Base-by-base conservation (phyloP, 176 grass and related monocot species). In the Poa annua region DNA sequence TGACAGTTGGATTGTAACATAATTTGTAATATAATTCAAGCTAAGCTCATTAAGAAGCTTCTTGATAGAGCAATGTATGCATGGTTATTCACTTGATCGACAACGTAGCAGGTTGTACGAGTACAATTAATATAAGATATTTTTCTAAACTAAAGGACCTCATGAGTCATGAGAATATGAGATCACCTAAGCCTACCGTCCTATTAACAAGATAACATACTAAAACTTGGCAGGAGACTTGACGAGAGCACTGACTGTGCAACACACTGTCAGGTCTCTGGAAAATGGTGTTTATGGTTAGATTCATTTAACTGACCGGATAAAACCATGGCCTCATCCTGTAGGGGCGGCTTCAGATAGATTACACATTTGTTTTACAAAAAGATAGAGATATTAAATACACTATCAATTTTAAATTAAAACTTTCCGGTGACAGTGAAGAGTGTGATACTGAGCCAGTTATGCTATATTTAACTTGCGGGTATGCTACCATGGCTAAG, bases 131-230 rank as follows among this genome's bases (percentile, higher is more conserved):
- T 38, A 4, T 4, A 59, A 75, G 59, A 84, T 75, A 80, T 75
- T 41, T 67, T 66, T 75, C 12, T 63, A 50, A 74, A 50, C 19
- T 63, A 76, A 76, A 53, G 6, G 14, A 35, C 53, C 13, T 76
- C 63, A 45, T 88, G 53, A 17, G 42, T 72, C 69, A 49, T 49
- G 69, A 5, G 11, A 33, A 63, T 62, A 63, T 63, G 60, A 42
- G 63, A 85, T 85, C 78, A 85, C 53, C 53, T 65, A 54, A 59
- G 72, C 78, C 83, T 55, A 73, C 72, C 34, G 19, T 81, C 69
- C 41, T 72, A 72, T 72, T 45, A 17, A 48, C 42, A 49, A 48
- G 7, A 72, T 72, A 72, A 72, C 13, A 49, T 72, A 48, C 6
- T 26, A 49, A 32, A 63, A 7, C 60, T 7, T 63, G 60, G 60